Conservation (phyloP, 257 asterid genomes). For the Orobanche coerulescens region DNA sequence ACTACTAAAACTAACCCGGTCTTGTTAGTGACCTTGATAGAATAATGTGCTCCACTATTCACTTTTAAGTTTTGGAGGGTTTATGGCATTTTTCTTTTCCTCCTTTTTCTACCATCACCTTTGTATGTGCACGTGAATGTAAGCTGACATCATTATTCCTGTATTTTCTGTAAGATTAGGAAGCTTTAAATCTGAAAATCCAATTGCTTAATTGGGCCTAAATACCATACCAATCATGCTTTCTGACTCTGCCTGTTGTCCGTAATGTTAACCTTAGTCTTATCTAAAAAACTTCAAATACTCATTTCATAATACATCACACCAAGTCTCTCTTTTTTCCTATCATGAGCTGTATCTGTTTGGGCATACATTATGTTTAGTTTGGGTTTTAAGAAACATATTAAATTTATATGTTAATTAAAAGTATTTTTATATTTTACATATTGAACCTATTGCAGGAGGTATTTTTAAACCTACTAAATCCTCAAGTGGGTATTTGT, state of each 20-base stretch:
- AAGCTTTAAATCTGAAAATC: neutral
- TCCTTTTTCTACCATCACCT: no score
- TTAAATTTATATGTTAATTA: neutral
- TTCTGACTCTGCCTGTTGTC: neutral
- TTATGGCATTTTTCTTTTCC: neutral
- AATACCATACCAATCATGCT: slow-evolving; percentile 5
- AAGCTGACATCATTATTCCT: neutral
- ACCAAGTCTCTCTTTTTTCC: neutral
- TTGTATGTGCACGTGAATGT: neutral
- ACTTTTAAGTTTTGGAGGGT: slow-evolving; percentile 9
- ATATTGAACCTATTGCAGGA: neutral
- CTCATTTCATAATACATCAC: neutral
- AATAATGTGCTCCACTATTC: neutral
- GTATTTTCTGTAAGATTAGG: neutral
- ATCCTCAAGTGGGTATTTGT: neutral
- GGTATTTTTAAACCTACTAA: neutral
- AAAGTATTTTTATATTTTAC: neutral
- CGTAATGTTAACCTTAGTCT: neutral
- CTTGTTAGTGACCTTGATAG: slow-evolving; percentile 6
- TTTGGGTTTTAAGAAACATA: neutral
- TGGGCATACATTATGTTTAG: neutral
- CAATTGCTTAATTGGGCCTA: slow-evolving; percentile 3
- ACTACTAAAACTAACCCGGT: no score
- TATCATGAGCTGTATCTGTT: neutral
- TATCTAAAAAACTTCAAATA: neutral